A percentile compares a stretch with the other conserved stretches of the same genome.
Conservation (phyloP, 2,329 filamentous ascomycete species). For the Rhytidhysteron rufulum region DNA sequence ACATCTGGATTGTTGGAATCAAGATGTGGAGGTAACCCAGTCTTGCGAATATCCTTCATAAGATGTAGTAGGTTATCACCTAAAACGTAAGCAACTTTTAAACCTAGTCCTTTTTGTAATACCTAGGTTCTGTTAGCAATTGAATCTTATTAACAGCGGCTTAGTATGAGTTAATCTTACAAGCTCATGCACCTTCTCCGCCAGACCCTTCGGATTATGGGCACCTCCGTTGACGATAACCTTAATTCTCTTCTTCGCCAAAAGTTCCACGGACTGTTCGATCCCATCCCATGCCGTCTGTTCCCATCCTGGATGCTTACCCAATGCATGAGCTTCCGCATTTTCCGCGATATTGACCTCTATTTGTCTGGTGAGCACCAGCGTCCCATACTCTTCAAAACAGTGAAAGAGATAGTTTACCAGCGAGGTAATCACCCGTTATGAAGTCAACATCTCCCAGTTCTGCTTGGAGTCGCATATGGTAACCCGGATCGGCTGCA, state of each 20-base stretch:
- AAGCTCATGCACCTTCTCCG: slow-evolving; percentile 42
- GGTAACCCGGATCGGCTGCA: slow-evolving; percentile 34
- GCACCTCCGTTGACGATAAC: slow-evolving; percentile 56
- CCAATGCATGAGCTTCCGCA: slow-evolving; percentile 37
- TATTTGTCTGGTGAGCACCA: too few species aligned
- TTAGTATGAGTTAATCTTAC: slow-evolving; percentile 13
- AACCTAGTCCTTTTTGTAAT: slow-evolving; percentile 26
- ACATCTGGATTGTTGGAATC: slow-evolving; percentile 39
- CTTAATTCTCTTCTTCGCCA: slow-evolving; percentile 50
- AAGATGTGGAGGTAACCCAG: slow-evolving; percentile 39
- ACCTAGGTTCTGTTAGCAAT: slow-evolving; percentile 22
- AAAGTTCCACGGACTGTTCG: slow-evolving; percentile 42
- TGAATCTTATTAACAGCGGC: not conserved
- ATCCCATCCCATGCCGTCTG: slow-evolving; percentile 49
- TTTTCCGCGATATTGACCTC: slow-evolving; percentile 48
- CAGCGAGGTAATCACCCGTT: slow-evolving; percentile 40
- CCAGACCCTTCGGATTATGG: slow-evolving; percentile 51
- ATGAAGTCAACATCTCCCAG: slow-evolving; percentile 38
- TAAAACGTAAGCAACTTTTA: slow-evolving; percentile 44
- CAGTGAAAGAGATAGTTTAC: slow-evolving; percentile 8
- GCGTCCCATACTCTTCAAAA: too few species aligned
- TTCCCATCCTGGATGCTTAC: slow-evolving; percentile 43
- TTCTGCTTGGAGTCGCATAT: slow-evolving; percentile 33
- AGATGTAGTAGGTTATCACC: slow-evolving; percentile 44
- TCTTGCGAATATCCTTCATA: slow-evolving; percentile 25